Conservation (phyloP, 1,139 yeast genomes). For the Arxiozyma telluris region DNA sequence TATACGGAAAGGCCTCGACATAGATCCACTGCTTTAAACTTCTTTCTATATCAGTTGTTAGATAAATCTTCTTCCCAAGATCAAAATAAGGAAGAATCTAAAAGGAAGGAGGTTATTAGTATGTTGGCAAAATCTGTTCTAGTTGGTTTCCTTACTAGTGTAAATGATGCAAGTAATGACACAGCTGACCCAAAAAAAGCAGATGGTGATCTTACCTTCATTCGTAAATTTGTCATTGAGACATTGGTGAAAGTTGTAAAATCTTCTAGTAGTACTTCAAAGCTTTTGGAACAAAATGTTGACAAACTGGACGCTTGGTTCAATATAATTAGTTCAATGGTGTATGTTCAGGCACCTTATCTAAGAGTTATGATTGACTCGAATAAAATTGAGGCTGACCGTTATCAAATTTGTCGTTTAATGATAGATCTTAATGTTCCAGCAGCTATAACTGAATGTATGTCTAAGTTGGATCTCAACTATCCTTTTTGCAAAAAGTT, state of each 20-base stretch:
- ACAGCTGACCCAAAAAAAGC: slow-evolving; percentile 41
- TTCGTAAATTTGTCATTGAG: slow-evolving; percentile 69
- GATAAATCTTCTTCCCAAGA: slow-evolving; percentile 42
- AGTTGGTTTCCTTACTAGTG: slow-evolving; percentile 52
- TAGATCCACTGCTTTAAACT: slow-evolving; percentile 66
- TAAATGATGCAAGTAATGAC: slow-evolving; percentile 35
- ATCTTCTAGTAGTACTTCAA: slow-evolving; percentile 22
- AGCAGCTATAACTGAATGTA: slow-evolving; percentile 43
- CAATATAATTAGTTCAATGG: slow-evolving; percentile 23
- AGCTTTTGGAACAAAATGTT: slow-evolving; percentile 22
- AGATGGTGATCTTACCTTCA: slow-evolving; percentile 62
- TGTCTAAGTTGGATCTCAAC: slow-evolving; percentile 62
- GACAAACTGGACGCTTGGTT: slow-evolving; percentile 28
- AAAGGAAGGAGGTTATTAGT: slow-evolving; percentile 32
- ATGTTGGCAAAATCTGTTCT: slow-evolving; percentile 38
- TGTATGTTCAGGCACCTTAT: slow-evolving; percentile 45
- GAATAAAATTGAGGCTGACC: slow-evolving; percentile 46
- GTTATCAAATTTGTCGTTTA: slow-evolving; percentile 50
- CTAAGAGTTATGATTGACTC: slow-evolving; percentile 53
- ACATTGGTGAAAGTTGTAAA: slow-evolving; percentile 44
- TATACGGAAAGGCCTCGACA: slow-evolving; percentile 43
- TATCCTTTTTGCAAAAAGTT: slow-evolving; percentile 58
- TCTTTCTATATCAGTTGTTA: slow-evolving; percentile 67
- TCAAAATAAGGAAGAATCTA: slow-evolving; percentile 27
- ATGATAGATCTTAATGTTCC: slow-evolving; percentile 63